Conservation (phyloP, 768 basidiomycete genomes). For the Neoboletus magnificus region DNA sequence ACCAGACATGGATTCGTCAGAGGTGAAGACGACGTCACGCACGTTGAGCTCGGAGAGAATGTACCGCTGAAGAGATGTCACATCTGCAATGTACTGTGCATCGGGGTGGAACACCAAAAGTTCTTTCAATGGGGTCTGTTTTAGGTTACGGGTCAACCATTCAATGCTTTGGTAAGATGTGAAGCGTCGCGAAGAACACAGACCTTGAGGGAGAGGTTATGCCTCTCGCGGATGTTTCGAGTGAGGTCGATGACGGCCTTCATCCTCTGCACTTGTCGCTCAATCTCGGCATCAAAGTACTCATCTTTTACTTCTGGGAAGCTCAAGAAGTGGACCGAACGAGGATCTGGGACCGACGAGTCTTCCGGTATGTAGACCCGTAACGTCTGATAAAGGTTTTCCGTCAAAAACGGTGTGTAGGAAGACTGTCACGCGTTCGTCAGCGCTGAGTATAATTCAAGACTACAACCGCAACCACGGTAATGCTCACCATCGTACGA, state of each 20-base stretch:
- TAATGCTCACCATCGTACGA: conserved; percentile 78
- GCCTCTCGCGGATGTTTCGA: conserved; percentile 82
- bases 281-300: conserved; percentile 91
- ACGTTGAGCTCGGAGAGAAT: conserved; percentile 95
- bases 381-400: conserved; percentile 92
- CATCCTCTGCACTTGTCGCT: conserved; percentile 93
- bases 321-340: conserved; percentile 92
- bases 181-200: conserved; percentile 6
- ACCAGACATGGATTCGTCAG: conserved; percentile 81
- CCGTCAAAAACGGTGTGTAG: conserved; percentile 97
- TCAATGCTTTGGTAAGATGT: background rate
- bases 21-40: conserved; percentile 84
- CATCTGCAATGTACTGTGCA: conserved; percentile 77
- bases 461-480: background rate
- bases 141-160: background rate
- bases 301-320: conserved; percentile 94
- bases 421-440: conserved; percentile 62
- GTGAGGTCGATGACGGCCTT: conserved; percentile 92
- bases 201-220: conserved; percentile 88
- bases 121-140: conserved; percentile 87
- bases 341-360: conserved; percentile 65
- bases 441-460: background rate
- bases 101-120: conserved; percentile 92
- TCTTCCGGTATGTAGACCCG: conserved; percentile 81
- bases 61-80: conserved; percentile 80